phyloP scores from a whole-genome alignment of 352 stramenopile species.

The Globisporangium viniferum region DNA sequence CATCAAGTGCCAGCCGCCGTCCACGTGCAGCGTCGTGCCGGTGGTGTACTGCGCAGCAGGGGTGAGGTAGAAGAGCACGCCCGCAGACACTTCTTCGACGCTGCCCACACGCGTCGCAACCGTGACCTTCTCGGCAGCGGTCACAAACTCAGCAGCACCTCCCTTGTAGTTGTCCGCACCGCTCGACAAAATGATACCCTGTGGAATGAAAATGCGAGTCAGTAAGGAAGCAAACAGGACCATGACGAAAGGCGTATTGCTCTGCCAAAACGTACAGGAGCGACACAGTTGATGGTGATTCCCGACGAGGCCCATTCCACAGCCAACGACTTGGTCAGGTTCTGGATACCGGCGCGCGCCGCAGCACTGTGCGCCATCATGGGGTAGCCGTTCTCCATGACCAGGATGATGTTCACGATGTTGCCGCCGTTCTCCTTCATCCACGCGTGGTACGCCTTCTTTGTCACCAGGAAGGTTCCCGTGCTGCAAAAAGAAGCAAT shows the following conservation, averaged over 20 bases:
- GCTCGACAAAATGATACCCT: conserved; percentile 80
- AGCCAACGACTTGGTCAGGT: conserved; percentile 92
- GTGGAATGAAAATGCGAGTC: neutral
- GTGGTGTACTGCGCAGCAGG: conserved; percentile 86
- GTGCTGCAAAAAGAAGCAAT: conserved; percentile 33
- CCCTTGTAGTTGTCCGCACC: conserved; percentile 90
- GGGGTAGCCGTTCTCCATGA: conserved; percentile 93
- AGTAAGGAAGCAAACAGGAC: neutral
- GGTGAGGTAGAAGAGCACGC: conserved; percentile 82
- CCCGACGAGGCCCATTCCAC: conserved; percentile 91
- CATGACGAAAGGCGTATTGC: conserved; percentile 6
- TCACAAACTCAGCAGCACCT: conserved; percentile 82
- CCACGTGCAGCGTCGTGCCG: conserved; percentile 71
- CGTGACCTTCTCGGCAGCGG: conserved; percentile 75
- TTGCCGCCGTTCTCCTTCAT: conserved; percentile 92
- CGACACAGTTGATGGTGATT: conserved; percentile 94
- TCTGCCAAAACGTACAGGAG: conserved; percentile 52
- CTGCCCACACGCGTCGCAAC: conserved; percentile 86
- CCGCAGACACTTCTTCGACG: conserved; percentile 82
- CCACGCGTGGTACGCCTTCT: conserved; percentile 89
- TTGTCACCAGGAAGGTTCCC: conserved; percentile 91
- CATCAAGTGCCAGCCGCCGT: conserved; percentile 64
- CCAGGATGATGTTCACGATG: conserved; percentile 95
- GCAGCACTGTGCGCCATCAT: conserved; percentile 90
- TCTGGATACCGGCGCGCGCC: conserved; percentile 90